A percentile compares a stretch with the other conserved stretches of the same genome.
phyloP scores from a whole-genome alignment of 805 yeast species.

The Metschnikowia anglica region DNA sequence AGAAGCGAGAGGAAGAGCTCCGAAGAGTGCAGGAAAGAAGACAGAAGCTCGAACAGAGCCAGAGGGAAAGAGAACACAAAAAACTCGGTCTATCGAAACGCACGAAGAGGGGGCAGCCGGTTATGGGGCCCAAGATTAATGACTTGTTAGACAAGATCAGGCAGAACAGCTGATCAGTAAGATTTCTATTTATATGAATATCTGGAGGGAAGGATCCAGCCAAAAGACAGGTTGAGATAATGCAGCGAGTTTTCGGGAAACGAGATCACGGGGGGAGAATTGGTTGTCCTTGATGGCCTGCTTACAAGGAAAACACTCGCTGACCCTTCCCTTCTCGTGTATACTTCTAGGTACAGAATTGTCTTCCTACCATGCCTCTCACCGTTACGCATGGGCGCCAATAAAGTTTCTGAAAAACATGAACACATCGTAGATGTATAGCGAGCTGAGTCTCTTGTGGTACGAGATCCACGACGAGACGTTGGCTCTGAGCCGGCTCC shows the following conservation, averaged over 20 bases:
- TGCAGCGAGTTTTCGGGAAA: too few relatives aligned
- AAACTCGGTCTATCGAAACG: slow-evolving; percentile 43
- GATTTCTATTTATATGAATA: too few relatives aligned
- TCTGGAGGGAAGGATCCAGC: too few relatives aligned
- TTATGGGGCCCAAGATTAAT: slow-evolving; percentile 85
- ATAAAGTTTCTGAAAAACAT: slow-evolving; percentile 23
- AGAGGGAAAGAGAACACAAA: slow-evolving; percentile 43
- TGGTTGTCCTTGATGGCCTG: too few relatives aligned
- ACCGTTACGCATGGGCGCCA: not conserved
- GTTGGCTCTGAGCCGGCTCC: slow-evolving; percentile 19
- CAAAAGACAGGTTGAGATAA: too few relatives aligned
- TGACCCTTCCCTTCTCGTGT: too few relatives aligned
- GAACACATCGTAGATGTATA: slow-evolving; percentile 34
- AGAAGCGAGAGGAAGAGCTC: slow-evolving; percentile 39
- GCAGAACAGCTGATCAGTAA: slow-evolving; percentile 43
- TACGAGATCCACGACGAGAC: slow-evolving; percentile 35
- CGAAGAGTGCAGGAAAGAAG: slow-evolving; percentile 40
- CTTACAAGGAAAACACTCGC: too few relatives aligned
- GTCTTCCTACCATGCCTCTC: too few relatives aligned
- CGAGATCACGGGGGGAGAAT: too few relatives aligned
- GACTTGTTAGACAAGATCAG: slow-evolving; percentile 75
- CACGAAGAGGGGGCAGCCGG: slow-evolving; percentile 81
- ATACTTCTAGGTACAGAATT: too few relatives aligned
- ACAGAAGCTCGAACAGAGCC: slow-evolving; percentile 35
- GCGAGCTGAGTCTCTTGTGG: slow-evolving; percentile 31